These are phyloP conservation scores for Coelastrella sp. DNA, from an alignment of 139 green algal species.

Conservation along the genomic window DNA sequence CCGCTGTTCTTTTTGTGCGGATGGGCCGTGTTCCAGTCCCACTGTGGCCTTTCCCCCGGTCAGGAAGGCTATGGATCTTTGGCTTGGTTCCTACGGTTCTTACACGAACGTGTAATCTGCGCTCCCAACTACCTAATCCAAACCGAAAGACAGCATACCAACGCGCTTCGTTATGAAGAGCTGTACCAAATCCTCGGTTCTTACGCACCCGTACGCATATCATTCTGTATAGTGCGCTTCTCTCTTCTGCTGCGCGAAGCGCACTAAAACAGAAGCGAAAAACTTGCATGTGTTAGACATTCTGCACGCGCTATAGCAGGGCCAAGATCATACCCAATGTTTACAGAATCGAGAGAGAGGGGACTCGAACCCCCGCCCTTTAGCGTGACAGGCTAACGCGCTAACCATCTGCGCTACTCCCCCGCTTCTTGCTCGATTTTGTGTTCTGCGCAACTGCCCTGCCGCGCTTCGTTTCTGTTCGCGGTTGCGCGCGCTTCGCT, in stretches of 20 bases:
- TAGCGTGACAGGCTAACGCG: constrained; percentile 16
- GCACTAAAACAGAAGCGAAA: not conserved
- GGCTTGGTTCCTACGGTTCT: not conserved
- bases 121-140: constrained; percentile 15
- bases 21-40: constrained; percentile 35
- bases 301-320: constrained; percentile 31
- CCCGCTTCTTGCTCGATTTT: not conserved
- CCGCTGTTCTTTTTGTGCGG: constrained; percentile 1
- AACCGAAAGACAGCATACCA: not conserved
- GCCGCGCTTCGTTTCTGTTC: too few relatives aligned
- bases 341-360: constrained; percentile 26
- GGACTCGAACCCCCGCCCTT: constrained; percentile 13
- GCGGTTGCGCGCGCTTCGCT: too few relatives aligned
- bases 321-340: constrained; percentile 42
- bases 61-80: constrained; percentile 37
- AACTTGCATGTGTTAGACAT: constrained; percentile 47
- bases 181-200: constrained; percentile 1
- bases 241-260: not conserved
- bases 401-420: constrained; percentile 34
- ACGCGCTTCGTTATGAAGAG: not conserved
- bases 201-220: constrained; percentile 33
- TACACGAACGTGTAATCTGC: not conserved
- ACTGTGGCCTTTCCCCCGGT: constrained; percentile 35
- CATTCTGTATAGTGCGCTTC: not conserved
- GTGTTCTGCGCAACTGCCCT: not conserved